Evolutionary conservation across 495 filamentous ascomycete genomes (phyloP).

Genomic region (Podospora sp.): DNA sequence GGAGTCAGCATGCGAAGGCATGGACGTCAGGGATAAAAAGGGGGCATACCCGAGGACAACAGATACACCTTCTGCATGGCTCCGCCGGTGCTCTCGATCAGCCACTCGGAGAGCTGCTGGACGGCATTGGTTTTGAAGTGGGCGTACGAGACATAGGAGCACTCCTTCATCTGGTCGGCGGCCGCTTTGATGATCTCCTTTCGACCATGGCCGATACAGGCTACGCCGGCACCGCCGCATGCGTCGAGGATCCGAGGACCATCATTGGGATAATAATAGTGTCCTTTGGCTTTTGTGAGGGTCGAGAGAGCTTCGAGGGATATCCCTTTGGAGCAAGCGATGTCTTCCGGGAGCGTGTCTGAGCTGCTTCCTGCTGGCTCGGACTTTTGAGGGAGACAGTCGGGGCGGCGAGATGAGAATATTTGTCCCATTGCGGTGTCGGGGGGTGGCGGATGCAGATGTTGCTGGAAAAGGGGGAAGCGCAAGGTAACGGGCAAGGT

Average conservation of each 20-base stretch:
- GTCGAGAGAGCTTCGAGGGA: constrained; percentile 6
- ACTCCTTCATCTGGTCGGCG: constrained; percentile 34
- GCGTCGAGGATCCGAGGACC: constrained; percentile 63
- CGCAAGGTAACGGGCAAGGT: neutral
- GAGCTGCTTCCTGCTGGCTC: constrained; percentile 10
- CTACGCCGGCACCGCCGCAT: constrained; percentile 51
- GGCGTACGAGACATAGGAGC: constrained; percentile 46
- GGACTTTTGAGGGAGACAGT: neutral
- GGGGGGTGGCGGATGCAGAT: neutral
- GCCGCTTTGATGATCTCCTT: constrained; percentile 43
- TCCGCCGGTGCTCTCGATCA: constrained; percentile 46
- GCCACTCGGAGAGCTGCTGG: constrained; percentile 39
- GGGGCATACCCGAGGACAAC: constrained; percentile 54
- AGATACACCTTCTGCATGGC: constrained; percentile 50
- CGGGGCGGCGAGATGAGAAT: neutral
- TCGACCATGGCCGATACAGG: constrained; percentile 54
- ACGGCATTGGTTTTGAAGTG: constrained; percentile 44
- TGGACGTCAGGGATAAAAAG: neutral
- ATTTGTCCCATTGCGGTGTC: neutral
- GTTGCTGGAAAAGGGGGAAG: neutral
- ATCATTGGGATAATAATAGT: constrained; percentile 46
- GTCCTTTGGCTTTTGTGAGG: constrained; percentile 30
- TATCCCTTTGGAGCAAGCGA: neutral
- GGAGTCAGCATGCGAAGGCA: too few species aligned
- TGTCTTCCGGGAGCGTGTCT: constrained; percentile 4